Base-by-base conservation (phyloP, 257 asterid genomes). In the Mentha longifolia region DNA sequence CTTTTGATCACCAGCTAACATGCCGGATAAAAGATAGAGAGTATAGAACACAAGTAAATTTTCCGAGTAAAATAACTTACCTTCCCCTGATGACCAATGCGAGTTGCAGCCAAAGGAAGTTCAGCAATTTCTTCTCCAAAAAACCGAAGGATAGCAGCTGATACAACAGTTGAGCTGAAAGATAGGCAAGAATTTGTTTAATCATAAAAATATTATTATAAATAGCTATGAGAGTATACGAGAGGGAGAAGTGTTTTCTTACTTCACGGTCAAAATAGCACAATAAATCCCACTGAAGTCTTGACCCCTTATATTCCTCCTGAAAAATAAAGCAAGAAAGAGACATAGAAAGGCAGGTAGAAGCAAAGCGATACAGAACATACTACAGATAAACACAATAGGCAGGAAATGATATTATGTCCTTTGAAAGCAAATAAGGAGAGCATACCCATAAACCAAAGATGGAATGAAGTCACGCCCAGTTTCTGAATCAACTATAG, bases 381-480 rank as follows among this genome's bases (percentile, higher is more conserved):
- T 28, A 28, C 31, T 49, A 72, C 57, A 43, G 64, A 51, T 19
- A 65, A n/a, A 63, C 25, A 75, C 45, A 51, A 61, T 46, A 68
- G 37, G 66, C 33, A 74, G 67, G 59, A 70, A 59, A 62, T 31
- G 54, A 66, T 35, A 37, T 15, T 54, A 33, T 49, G 59, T 33
- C 6, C 57, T 4, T n/a, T 20, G 68, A 73, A 61, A 45, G 52
- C 58, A 74, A 72, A 64, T 55, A 31, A 77, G 52, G 39, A 65
- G 64, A 64, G 54, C 85, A 79, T 80, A 95, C 99, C 99, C 99
- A 73, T 89, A 92, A 81, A 92, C 97, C 95, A 95, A 84, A 28
- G 98, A 89, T 14, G 99, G 97, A 82, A 95, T 95, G 77, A 95
- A 92, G 84, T 95, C 98, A 28, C 95, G 95, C 77, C 97, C 99